Percentiles rank a stretch among this genome's conserved stretches.
Evolutionary conservation across 352 stramenopile species (phyloP).

Genomic region (Globisporangium spinosum): DNA sequence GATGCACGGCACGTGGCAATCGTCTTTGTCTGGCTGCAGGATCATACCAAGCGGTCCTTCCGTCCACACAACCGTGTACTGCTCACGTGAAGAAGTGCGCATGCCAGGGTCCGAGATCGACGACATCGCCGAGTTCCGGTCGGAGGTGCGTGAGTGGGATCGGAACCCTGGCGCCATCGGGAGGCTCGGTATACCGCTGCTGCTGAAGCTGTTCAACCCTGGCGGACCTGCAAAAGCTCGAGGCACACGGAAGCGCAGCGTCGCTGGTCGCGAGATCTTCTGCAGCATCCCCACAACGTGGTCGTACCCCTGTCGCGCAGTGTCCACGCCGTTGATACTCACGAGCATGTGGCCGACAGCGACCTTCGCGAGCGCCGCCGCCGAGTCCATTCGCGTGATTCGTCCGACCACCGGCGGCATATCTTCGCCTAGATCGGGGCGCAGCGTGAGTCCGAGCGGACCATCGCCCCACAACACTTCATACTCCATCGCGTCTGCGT

Average conservation of each 20-base stretch:
- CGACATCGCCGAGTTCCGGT: constrained; percentile 28
- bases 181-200: constrained; percentile 17
- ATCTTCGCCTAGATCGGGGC: constrained; percentile 79
- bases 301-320: constrained; percentile 82
- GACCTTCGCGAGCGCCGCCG: constrained; percentile 73
- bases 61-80: constrained; percentile 87
- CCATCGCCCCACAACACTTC: constrained; percentile 84
- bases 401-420: constrained; percentile 85
- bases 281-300: constrained; percentile 79
- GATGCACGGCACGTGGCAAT: constrained; percentile 86
- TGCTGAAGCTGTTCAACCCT: constrained; percentile 6
- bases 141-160: constrained; percentile 17
- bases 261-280: constrained; percentile 75
- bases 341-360: constrained; percentile 87
- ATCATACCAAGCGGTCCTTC: constrained; percentile 86
- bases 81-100: constrained; percentile 50
- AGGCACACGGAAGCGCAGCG: constrained; percentile 79
- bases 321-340: constrained; percentile 86
- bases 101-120: constrained; percentile 38
- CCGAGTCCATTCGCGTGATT: constrained; percentile 85
- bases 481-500: constrained; percentile 65
- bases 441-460: constrained; percentile 75
- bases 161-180: constrained; percentile 30
- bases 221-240: constrained; percentile 29
- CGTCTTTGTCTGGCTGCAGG: constrained; percentile 78